Percentiles rank a stretch among this genome's conserved stretches.
Conservation (phyloP, 148 eudicot genomes). For the Diospyros kaki region DNA sequence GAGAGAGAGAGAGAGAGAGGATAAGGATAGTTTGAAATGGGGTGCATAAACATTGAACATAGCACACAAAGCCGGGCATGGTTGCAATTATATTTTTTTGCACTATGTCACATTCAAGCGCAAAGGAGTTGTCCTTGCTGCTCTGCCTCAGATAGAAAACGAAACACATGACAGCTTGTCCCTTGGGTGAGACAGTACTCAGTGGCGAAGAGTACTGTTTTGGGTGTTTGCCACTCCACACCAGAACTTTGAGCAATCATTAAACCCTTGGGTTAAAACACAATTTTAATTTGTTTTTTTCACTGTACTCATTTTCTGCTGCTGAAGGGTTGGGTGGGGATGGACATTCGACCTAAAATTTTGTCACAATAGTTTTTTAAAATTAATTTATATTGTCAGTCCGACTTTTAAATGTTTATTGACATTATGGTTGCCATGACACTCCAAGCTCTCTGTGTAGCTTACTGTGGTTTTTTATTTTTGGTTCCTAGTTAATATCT, state of each 20-base stretch:
- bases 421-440: too few species aligned
- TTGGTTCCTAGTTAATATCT: not conserved
- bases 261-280: not conserved
- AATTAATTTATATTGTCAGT: too few species aligned
- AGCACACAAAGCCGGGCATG: not conserved
- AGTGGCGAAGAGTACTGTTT: not conserved
- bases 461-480: too few species aligned
- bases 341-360: too few species aligned
- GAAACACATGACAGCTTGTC: not conserved
- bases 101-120: constrained; percentile 8
- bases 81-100: constrained; percentile 4
- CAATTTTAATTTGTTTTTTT: too few species aligned
- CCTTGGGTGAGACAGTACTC: not conserved
- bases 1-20: not conserved
- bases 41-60: constrained; percentile 6
- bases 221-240: constrained; percentile 5
- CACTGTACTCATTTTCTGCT: too few species aligned
- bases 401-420: too few species aligned
- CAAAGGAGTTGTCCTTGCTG: not conserved
- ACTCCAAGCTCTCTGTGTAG: too few species aligned
- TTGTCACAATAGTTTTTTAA: too few species aligned
- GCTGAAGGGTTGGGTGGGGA: too few species aligned
- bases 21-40: not conserved
- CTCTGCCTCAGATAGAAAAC: not conserved
- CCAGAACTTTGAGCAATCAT: constrained; percentile 1